Evolutionary conservation across 306 rosid genomes (phyloP), one percentile per base, ranked within the genome.

Genomic region (Acacia acuminata): DNA sequence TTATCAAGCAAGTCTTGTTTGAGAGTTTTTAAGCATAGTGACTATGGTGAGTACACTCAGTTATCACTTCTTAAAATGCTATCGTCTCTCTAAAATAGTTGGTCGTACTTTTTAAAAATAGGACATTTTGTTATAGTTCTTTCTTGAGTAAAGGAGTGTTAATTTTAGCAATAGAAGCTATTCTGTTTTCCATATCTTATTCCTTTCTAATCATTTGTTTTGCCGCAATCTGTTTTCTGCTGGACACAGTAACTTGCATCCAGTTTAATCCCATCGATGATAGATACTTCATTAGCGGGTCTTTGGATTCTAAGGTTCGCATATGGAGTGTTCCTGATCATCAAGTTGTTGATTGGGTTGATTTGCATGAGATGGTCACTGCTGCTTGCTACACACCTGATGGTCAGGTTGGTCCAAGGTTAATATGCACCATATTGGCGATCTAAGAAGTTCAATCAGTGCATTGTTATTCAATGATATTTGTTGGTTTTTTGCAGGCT

Each of bases 191-290:
- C 17, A 12, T 55, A 15, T 76, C 75, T 80, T 81, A 70, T 88
- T 56, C 56, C 74, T 61, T 83, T 82, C 92, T 91, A 81, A 88
- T 86, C 66, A 81, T 77, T 53, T 27, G 42, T 75, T 79, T 85
- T 55, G 82, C 79, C 77, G 80, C 82, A 77, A 81, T 90, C 82
- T 84, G 77, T 82, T 83, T 86, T 84, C 86, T 84, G 80, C 84
- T 84, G 84, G 76, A 20, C 79, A 81, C 99, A 96, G 99, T 96
- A 83, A 96, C 99, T 73, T 96, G 99, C 94, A 96, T 96, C 97
- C 99, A 96, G 92, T 96, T 96, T 85, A 94, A 96, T 88, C 99
- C 99, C 77, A 92, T 92, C 84, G 98, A 96, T 85, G 99, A 96
- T 89, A 89, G 88, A 78, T 96, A 91, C 91, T 96, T 96, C 98